Percentiles rank a stretch among this genome's conserved stretches.
Evolutionary conservation across 768 basidiomycete species (phyloP).

Genomic region (Suillus spraguei): DNA sequence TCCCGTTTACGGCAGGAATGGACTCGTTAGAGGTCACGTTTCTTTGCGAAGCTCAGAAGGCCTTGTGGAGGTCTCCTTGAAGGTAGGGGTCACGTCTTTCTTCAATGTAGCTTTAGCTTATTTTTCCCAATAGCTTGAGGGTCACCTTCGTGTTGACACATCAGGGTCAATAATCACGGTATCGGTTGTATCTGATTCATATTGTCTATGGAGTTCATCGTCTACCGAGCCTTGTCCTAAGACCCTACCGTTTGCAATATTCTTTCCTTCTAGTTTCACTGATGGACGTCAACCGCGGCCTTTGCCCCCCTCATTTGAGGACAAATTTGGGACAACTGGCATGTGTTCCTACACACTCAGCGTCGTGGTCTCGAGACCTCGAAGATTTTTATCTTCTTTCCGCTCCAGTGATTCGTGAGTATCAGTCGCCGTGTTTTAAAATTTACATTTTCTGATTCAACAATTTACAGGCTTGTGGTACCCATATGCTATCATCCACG

Average conservation of each 20-base stretch:
- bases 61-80: conserved; percentile 24
- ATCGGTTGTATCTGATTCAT: conserved; percentile 21
- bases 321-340: conserved; percentile 24
- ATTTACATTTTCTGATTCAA: conserved; percentile 5
- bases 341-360: conserved; percentile 49
- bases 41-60: conserved; percentile 16
- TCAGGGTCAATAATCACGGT: conserved; percentile 18
- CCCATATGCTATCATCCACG: conserved; percentile 57
- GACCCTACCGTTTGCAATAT: conserved; percentile 43
- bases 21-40: conserved; percentile 28
- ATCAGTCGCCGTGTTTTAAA: conserved; percentile 7
- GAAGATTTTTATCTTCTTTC: conserved; percentile 46
- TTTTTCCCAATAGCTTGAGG: conserved; percentile 25
- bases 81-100: conserved; percentile 19
- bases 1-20: conserved; percentile 24
- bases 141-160: conserved; percentile 21
- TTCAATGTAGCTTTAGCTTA: background rate
- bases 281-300: conserved; percentile 35
- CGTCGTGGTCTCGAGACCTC: conserved; percentile 42
- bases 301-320: conserved; percentile 54
- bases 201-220: conserved; percentile 22
- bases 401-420: conserved; percentile 49
- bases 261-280: conserved; percentile 49
- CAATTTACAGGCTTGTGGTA: conserved; percentile 42
- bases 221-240: conserved; percentile 31